Base-by-base conservation (phyloP, 345 rosid genomes). In the Sisymbrium altissimum region DNA sequence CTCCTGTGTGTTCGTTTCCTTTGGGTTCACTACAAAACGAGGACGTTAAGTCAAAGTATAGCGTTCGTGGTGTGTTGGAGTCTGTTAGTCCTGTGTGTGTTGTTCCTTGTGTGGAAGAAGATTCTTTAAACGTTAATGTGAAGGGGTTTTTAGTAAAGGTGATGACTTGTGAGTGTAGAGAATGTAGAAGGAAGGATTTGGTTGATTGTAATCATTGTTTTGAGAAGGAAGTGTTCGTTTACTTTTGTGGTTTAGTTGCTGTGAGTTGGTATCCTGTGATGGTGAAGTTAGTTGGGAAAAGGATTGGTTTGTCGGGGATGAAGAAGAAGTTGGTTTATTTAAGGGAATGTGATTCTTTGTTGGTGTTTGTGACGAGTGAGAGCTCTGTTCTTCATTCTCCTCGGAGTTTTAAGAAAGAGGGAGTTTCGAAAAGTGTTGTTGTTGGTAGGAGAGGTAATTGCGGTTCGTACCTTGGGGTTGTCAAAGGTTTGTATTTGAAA, bases 211-310 rank as follows among this genome's bases (percentile, higher is more conserved):
- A 67, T 40, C 91, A 87, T 61, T 53, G 65, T 52, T 89, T 86
- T 67, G 70, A 78, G n/a, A 78, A 81, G 52, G 61, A 85, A 0
- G 72, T 72, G 41, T 79, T 85, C 39, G 72, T 94, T 48, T 94
- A 88, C 79, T 91, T 94, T 45, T 80, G 73, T 33, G 96, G 87
- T 59, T 73, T 78, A 59, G 61, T 57, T 39, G 84, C 90, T 57
- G 82, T 82, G 44, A 65, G 81, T 61, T 94, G 96, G 93, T 90
- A 94, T 71, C 84, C 96, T 21, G 90, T 72, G n/a, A 66, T 92
- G 38, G 74, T 77, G 6, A 94, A 91, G 86, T 81, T 91, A 30
- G 74, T 82, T 40, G 90, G 97, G 11, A 77, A 74, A 46, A 62
- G 73, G 30, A 49, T 94, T 62, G 78, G 72, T 6, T 8, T 88